A percentile compares a stretch with the other conserved stretches of the same genome.
phyloP scores from a whole-genome alignment of 1,284 basidiomycete species.

The Sphaerobolus stellatus region DNA sequence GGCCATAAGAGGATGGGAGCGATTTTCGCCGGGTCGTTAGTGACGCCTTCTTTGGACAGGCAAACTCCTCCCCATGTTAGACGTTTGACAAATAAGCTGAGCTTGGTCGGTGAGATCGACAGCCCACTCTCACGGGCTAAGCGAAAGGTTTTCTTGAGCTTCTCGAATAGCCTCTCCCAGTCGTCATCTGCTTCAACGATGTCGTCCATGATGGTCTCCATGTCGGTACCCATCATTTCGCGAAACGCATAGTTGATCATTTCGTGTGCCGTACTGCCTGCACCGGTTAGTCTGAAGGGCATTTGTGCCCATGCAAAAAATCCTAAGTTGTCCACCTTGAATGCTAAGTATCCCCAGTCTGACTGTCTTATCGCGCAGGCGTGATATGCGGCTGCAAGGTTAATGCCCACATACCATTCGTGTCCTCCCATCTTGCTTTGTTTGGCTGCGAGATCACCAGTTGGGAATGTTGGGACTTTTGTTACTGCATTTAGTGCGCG shows the following conservation, averaged over 20 bases:
- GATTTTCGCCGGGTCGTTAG: background rate
- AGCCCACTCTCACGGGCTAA: slow-evolving; percentile 13
- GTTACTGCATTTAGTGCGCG: background rate
- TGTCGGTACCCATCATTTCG: slow-evolving; percentile 14
- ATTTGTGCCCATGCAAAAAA: slow-evolving; percentile 17
- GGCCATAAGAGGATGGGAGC: background rate
- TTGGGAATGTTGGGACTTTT: background rate
- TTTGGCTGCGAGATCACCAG: background rate
- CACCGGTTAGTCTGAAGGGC: slow-evolving; percentile 18
- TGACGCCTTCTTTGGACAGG: background rate
- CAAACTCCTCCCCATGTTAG: slow-evolving; percentile 16
- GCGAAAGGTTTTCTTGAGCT: background rate
- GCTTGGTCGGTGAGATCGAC: slow-evolving; percentile 13
- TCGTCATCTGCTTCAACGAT: slow-evolving; percentile 11
- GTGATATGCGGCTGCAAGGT: slow-evolving; percentile 20
- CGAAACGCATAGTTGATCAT: slow-evolving; percentile 14
- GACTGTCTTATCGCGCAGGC: slow-evolving; percentile 14
- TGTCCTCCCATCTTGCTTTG: background rate
- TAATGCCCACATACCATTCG: slow-evolving; percentile 11
- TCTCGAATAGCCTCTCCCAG: slow-evolving; percentile 6
- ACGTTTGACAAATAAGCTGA: slow-evolving; percentile 14
- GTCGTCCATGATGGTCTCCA: slow-evolving; percentile 20
- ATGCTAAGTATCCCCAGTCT: slow-evolving; percentile 17
- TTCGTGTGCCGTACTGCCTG: slow-evolving; percentile 19
- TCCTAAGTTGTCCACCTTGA: slow-evolving; percentile 19